phyloP scores from a whole-genome alignment of 2,329 filamentous ascomycete genomes.

The Trichoderma koningii region DNA sequence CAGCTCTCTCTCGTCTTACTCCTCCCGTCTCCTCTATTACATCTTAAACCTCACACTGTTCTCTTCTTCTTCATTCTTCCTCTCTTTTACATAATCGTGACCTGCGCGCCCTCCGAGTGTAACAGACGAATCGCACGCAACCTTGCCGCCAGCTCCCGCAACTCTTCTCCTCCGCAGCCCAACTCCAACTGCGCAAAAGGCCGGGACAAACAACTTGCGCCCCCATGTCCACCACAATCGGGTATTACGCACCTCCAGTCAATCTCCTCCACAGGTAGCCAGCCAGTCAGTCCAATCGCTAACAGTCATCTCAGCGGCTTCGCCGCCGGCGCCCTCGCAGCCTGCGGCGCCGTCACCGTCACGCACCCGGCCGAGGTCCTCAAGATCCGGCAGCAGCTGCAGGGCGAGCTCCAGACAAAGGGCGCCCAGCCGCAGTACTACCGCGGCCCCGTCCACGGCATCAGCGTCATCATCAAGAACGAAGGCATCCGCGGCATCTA shows the following conservation, averaged over 20 bases:
- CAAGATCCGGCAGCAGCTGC: slow-evolving; percentile 98
- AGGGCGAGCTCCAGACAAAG: slow-evolving; percentile 90
- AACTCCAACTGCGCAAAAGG: slow-evolving; percentile 2
- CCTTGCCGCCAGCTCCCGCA: too few relatives aligned
- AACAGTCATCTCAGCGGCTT: slow-evolving; percentile 65
- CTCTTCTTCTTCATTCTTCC: not conserved
- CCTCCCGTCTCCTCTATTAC: too few relatives aligned
- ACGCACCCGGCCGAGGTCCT: slow-evolving; percentile 98
- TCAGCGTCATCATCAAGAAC: slow-evolving; percentile 85
- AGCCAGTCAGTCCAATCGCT: too few relatives aligned
- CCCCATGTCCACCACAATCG: slow-evolving; percentile 27
- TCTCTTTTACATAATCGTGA: not conserved
- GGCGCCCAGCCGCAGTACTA: slow-evolving; percentile 85
- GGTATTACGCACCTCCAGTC: too few relatives aligned
- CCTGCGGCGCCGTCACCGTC: slow-evolving; percentile 94
- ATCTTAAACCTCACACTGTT: not conserved
- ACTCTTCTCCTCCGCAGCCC: too few relatives aligned
- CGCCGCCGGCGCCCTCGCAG: slow-evolving; percentile 92
- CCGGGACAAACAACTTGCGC: not conserved
- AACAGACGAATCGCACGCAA: too few relatives aligned
- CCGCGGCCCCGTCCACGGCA: slow-evolving; percentile 86
- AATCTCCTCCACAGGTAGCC: too few relatives aligned
- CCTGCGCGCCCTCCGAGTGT: not conserved
- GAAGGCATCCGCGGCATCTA: slow-evolving; percentile 86
- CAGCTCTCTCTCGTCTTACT: not conserved